A percentile compares a stretch with the other conserved stretches of the same genome.
Evolutionary conservation across 2,329 filamentous ascomycete genomes (phyloP).

Genomic region (Pestalotiopsis sp.): DNA sequence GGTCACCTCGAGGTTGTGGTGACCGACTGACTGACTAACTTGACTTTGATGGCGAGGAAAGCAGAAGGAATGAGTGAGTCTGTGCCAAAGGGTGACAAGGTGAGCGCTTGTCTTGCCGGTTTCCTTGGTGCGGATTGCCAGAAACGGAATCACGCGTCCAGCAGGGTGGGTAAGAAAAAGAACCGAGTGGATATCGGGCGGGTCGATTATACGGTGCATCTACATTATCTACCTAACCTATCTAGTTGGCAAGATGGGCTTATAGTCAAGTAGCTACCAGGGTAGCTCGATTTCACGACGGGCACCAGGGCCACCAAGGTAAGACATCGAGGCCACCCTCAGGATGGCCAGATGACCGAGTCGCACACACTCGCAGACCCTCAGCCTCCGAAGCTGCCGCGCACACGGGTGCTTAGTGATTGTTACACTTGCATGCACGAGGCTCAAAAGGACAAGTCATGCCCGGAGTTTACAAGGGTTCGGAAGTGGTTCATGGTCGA

Average conservation of each 20-base stretch:
- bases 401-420: not conserved
- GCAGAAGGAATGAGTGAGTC: slow-evolving; percentile 1
- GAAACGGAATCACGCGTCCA: slow-evolving; percentile 14
- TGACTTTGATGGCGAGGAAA: slow-evolving; percentile 4
- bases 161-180: slow-evolving; percentile 8
- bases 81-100: not conserved
- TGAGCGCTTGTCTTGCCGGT: not conserved
- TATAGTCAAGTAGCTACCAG: not conserved
- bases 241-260: not conserved
- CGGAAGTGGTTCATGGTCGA: not conserved
- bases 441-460: slow-evolving; percentile 10
- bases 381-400: slow-evolving; percentile 12
- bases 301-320: slow-evolving; percentile 4
- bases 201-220: not conserved
- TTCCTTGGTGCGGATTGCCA: slow-evolving; percentile 4
- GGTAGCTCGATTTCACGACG: not conserved
- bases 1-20: not conserved
- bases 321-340: slow-evolving; percentile 14
- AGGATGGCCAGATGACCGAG: slow-evolving; percentile 1
- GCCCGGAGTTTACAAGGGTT: slow-evolving; percentile 3
- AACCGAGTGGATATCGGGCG: not conserved
- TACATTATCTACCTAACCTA: not conserved
- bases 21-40: not conserved
- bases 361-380: not conserved
- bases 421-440: slow-evolving; percentile 13